Evolutionary conservation across 2,329 filamentous ascomycete genomes (phyloP).

Genomic region (Fonsecaea monophora): DNA sequence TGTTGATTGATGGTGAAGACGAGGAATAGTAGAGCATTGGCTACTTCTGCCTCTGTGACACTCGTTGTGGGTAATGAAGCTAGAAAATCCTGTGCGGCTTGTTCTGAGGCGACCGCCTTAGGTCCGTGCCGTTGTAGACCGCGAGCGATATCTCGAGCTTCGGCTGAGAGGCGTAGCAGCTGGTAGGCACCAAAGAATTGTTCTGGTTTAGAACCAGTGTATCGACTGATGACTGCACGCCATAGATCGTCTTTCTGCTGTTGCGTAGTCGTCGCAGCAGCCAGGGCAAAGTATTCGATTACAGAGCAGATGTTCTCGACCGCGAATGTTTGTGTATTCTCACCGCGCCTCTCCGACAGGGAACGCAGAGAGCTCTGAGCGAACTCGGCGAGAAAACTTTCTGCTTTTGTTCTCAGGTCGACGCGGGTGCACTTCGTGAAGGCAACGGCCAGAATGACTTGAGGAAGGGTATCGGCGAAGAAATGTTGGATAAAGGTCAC

Average conservation of each 20-base stretch:
- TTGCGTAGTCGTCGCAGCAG: constrained; percentile 23
- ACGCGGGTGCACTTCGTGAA: constrained; percentile 82
- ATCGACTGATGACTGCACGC: constrained; percentile 30
- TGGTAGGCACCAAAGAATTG: constrained; percentile 53
- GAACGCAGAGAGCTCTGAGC: constrained; percentile 27
- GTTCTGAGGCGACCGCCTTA: constrained; percentile 76
- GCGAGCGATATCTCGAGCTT: constrained; percentile 59
- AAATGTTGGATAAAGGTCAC: constrained; percentile 95
- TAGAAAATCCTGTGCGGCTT: constrained; percentile 69
- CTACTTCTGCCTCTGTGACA: constrained; percentile 81
- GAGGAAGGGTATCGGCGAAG: constrained; percentile 84
- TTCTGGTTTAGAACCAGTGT: constrained; percentile 42
- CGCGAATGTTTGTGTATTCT: constrained; percentile 21
- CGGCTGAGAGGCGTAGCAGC: constrained; percentile 53
- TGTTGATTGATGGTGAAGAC: constrained; percentile 67
- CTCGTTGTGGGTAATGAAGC: constrained; percentile 64
- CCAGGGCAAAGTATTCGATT: constrained; percentile 37
- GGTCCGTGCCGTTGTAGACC: constrained; percentile 76
- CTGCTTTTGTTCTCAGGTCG: constrained; percentile 82
- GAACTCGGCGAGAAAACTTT: constrained; percentile 34
- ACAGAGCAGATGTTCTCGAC: constrained; percentile 33
- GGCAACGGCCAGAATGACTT: constrained; percentile 84
- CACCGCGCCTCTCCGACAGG: constrained; percentile 27
- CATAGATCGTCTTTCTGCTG: constrained; percentile 33
- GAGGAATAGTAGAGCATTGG: constrained; percentile 76